These are phyloP conservation scores for Lasiosphaeriaceae sp. DNA, from an alignment of 495 filamentous ascomycete genomes.

Conservation along the genomic window DNA sequence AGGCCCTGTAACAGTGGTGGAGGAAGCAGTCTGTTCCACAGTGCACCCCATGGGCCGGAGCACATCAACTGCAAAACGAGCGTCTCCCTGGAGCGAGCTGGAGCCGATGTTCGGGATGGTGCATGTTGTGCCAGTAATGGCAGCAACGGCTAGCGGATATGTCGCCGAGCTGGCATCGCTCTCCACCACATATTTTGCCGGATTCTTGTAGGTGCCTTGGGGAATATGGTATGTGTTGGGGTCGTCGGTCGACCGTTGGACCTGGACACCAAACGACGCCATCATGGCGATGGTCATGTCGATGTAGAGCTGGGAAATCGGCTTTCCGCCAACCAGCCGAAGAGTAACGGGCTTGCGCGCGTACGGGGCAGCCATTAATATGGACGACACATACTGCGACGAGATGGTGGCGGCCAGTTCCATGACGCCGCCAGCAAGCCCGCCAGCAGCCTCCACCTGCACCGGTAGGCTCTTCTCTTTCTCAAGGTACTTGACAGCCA, in stretches of 20 bases:
- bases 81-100: conserved; percentile 88
- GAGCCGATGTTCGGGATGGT: conserved; percentile 96
- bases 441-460: conserved; percentile 73
- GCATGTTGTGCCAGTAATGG: conserved; percentile 90
- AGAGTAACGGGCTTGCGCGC: conserved; percentile 91
- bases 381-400: conserved; percentile 94
- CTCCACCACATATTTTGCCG: conserved; percentile 83
- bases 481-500: conserved; percentile 77
- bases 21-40: conserved; percentile 77
- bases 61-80: conserved; percentile 89
- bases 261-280: conserved; percentile 83
- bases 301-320: conserved; percentile 95
- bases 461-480: conserved; percentile 77
- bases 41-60: conserved; percentile 89
- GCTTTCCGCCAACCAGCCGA: conserved; percentile 85
- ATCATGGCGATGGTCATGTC: conserved; percentile 99
- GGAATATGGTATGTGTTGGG: conserved; percentile 94
- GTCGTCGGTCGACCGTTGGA: conserved; percentile 55
- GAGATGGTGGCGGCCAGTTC: conserved; percentile 91
- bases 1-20: conserved; percentile 93
- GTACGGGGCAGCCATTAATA: conserved; percentile 96
- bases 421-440: conserved; percentile 88
- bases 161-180: conserved; percentile 97
- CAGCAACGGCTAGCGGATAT: conserved; percentile 91
- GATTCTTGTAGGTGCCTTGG: conserved; percentile 78